phyloP scores from a whole-genome alignment of 2,329 filamentous ascomycete species.

The Diaporthe ilicicola region DNA sequence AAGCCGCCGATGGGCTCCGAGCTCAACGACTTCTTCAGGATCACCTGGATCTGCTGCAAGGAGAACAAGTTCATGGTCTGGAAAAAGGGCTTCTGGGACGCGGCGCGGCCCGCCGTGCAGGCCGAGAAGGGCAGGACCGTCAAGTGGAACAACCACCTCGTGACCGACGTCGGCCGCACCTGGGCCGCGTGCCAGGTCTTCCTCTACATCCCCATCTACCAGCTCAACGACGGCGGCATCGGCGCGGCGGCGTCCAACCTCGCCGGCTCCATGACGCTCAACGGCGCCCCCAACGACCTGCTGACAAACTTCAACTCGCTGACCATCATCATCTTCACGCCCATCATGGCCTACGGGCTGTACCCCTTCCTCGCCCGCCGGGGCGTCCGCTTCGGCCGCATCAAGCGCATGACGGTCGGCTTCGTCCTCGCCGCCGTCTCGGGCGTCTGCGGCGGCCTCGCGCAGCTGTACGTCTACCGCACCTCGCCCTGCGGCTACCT shows the following conservation, averaged over 20 bases:
- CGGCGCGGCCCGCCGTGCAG: conserved; percentile 64
- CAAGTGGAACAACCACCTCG: conserved; percentile 71
- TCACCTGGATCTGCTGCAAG: conserved; percentile 64
- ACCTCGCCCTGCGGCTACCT: conserved; percentile 60
- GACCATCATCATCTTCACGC: conserved; percentile 64
- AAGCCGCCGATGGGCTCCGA: conserved; percentile 71
- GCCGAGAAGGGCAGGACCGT: conserved; percentile 57
- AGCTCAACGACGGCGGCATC: conserved; percentile 51
- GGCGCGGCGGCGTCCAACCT: conserved; percentile 47
- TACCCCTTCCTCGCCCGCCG: conserved; percentile 63
- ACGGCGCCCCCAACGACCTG: conserved; percentile 67
- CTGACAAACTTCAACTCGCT: conserved; percentile 67
- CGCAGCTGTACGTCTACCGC: conserved; percentile 67
- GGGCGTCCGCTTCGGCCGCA: conserved; percentile 64
- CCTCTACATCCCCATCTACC: conserved; percentile 51
- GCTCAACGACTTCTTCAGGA: conserved; percentile 65
- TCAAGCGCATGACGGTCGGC: conserved; percentile 64
- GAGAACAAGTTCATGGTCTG: conserved; percentile 61
- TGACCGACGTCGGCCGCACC: conserved; percentile 69
- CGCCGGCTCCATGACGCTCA: conserved; percentile 51
- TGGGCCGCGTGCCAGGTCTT: conserved; percentile 50
- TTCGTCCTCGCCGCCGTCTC: conserved; percentile 53
- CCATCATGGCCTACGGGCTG: conserved; percentile 60
- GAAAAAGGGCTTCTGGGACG: conserved; percentile 65
- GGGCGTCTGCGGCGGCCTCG: conserved; percentile 58